phyloP scores from a whole-genome alignment of 306 rosid species.

The Lablab purpureus region DNA sequence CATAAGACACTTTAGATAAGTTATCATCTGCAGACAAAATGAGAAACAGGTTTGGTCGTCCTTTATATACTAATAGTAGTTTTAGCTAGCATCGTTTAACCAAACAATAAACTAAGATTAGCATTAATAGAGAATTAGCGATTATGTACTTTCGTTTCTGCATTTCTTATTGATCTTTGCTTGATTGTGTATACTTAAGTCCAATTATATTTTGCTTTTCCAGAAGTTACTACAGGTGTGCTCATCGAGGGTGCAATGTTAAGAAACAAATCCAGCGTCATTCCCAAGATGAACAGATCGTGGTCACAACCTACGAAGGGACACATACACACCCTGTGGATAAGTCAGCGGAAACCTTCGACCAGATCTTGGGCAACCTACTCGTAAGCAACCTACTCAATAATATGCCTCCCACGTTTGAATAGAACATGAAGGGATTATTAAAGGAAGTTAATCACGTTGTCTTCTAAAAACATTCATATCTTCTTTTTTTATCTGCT shows the following conservation, averaged over 20 bases:
- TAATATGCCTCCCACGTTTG: not conserved
- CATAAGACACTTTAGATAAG: too few relatives aligned
- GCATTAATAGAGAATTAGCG: not conserved
- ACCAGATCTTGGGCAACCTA: constrained; percentile 12
- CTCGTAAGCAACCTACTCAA: not conserved
- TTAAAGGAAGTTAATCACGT: not conserved
- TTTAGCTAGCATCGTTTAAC: not conserved
- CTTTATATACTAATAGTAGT: not conserved
- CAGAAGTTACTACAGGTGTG: constrained; percentile 79
- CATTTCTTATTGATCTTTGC: not conserved
- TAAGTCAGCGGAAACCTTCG: constrained; percentile 32
- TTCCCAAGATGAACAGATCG: constrained; percentile 60
- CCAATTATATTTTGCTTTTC: constrained; percentile 14
- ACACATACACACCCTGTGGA: constrained; percentile 51
- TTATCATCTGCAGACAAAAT: not conserved
- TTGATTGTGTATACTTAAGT: not conserved
- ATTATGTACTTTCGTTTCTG: not conserved
- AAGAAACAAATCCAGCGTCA: constrained; percentile 72
- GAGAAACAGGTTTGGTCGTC: not conserved
- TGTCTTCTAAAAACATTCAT: too few relatives aligned
- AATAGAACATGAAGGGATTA: not conserved
- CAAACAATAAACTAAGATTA: not conserved
- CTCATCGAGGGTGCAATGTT: constrained; percentile 67
- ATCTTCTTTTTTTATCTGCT: too few relatives aligned
- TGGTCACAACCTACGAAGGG: constrained; percentile 66